These are phyloP conservation scores for Carex pumila DNA, from an alignment of 176 grass and related monocot genomes.

Conservation along the genomic window DNA sequence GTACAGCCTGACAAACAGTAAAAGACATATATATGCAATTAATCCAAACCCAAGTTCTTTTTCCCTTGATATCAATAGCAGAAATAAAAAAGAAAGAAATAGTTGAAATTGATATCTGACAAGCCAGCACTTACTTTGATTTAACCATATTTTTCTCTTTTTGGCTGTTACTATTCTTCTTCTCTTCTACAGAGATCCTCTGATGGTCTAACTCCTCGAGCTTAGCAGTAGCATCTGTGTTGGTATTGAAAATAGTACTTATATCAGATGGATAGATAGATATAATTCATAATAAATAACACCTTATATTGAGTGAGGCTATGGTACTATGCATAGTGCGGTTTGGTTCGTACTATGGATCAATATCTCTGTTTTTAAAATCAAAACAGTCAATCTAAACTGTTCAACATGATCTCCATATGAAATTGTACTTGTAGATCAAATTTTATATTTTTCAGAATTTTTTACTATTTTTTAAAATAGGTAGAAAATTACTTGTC, in stretches of 20 bases:
- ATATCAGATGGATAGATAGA: conserved; percentile 5
- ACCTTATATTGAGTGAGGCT: not conserved
- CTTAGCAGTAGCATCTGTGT: conserved; percentile 50
- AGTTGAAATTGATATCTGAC: not conserved
- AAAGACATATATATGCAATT: not conserved
- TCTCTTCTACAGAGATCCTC: conserved; percentile 52
- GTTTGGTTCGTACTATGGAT: too few relatives aligned
- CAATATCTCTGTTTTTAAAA: too few relatives aligned
- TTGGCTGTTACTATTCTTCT: conserved; percentile 37
- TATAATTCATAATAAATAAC: not conserved
- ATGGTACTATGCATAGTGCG: too few relatives aligned
- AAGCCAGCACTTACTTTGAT: conserved; percentile 37
- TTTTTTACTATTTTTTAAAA: too few relatives aligned
- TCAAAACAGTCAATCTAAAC: too few relatives aligned
- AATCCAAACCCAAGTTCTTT: not conserved
- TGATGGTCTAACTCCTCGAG: conserved; percentile 43
- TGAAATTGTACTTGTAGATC: too few relatives aligned
- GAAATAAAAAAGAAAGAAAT: too few relatives aligned
- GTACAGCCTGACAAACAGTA: not conserved
- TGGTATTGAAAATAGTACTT: conserved; percentile 9
- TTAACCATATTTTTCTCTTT: conserved; percentile 47
- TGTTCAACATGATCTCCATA: too few relatives aligned
- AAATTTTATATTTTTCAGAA: too few relatives aligned
- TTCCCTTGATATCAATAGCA: not conserved
- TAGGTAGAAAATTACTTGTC: too few relatives aligned